Conservation (phyloP, 2,329 filamentous ascomycete genomes). For the Grosmannia clavigera region DNA sequence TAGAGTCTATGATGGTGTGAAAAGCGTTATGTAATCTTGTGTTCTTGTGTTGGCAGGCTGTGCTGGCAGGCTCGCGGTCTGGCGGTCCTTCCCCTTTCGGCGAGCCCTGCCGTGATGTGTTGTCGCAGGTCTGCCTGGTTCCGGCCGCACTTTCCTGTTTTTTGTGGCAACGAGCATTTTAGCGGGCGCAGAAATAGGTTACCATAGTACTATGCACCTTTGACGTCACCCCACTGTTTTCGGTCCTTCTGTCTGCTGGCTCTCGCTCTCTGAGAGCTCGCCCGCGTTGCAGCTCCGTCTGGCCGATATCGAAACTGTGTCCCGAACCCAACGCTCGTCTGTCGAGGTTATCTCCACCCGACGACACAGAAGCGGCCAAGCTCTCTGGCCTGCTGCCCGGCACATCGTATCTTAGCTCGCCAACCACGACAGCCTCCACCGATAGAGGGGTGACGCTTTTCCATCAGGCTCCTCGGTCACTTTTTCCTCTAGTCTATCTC, state of each 20-base stretch:
- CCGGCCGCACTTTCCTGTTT: not conserved
- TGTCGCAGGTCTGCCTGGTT: not conserved
- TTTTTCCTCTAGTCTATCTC: not conserved
- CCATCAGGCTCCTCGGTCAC: too few relatives aligned
- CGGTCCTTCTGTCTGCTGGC: too few relatives aligned
- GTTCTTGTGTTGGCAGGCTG: too few relatives aligned
- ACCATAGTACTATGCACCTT: not conserved
- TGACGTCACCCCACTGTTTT: constrained; percentile 1
- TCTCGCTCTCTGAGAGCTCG: not conserved
- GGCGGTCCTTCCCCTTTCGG: not conserved
- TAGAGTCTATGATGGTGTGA: not conserved
- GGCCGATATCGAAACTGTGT: not conserved
- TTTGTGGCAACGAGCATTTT: not conserved
- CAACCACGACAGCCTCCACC: not conserved
- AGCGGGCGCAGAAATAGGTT: not conserved
- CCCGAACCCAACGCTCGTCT: not conserved
- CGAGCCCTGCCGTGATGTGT: not conserved
- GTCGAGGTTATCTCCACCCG: too few relatives aligned
- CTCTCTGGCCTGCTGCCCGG: too few relatives aligned
- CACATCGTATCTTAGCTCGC: not conserved
- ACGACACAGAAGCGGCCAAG: too few relatives aligned
- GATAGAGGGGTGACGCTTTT: not conserved
- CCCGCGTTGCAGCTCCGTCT: not conserved
- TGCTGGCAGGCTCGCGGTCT: too few relatives aligned
- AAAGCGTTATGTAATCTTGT: not conserved